These are phyloP conservation scores for Infundibulicybe gibba DNA, from an alignment of 768 basidiomycete species.

Conservation along the genomic window DNA sequence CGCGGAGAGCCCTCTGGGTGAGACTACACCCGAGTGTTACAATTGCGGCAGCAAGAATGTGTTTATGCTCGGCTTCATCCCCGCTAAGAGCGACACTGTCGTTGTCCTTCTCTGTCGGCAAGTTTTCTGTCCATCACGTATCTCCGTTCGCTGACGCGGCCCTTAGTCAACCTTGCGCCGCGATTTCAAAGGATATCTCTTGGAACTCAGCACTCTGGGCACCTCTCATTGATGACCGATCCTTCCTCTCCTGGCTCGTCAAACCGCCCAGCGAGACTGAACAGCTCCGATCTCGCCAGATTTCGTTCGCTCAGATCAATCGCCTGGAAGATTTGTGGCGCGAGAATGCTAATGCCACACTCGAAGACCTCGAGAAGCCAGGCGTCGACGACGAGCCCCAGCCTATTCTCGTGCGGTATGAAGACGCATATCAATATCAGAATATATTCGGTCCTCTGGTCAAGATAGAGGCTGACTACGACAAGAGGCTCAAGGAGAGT, in stretches of 20 bases:
- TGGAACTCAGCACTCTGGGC: slow-evolving; percentile 99
- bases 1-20: slow-evolving; percentile 91
- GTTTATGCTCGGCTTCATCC: slow-evolving; percentile 99
- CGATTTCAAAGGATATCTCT: slow-evolving; percentile 95
- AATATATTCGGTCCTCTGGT: slow-evolving; percentile 99
- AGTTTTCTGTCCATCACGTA: slow-evolving; percentile 23
- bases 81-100: slow-evolving; percentile 98
- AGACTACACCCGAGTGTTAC: slow-evolving; percentile 98
- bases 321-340: slow-evolving; percentile 97
- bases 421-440: slow-evolving; percentile 99
- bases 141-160: slow-evolving; percentile 2
- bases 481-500: slow-evolving; percentile 95
- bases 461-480: slow-evolving; percentile 99
- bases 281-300: slow-evolving; percentile 93
- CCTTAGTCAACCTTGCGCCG: slow-evolving; percentile 92
- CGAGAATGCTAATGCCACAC: slow-evolving; percentile 89
- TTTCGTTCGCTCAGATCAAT: slow-evolving; percentile 96
- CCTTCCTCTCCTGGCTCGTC: slow-evolving; percentile 98
- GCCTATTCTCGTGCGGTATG: slow-evolving; percentile 84
- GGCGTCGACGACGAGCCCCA: slow-evolving; percentile 98
- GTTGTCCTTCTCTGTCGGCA: slow-evolving; percentile 96
- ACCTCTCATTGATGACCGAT: slow-evolving; percentile 96
- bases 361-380: slow-evolving; percentile 96
- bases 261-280: slow-evolving; percentile 96
- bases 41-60: slow-evolving; percentile 99